These are phyloP conservation scores for Simplicillium aogashimaense DNA, from an alignment of 2,329 filamentous ascomycete genomes.

Conservation along the genomic window DNA sequence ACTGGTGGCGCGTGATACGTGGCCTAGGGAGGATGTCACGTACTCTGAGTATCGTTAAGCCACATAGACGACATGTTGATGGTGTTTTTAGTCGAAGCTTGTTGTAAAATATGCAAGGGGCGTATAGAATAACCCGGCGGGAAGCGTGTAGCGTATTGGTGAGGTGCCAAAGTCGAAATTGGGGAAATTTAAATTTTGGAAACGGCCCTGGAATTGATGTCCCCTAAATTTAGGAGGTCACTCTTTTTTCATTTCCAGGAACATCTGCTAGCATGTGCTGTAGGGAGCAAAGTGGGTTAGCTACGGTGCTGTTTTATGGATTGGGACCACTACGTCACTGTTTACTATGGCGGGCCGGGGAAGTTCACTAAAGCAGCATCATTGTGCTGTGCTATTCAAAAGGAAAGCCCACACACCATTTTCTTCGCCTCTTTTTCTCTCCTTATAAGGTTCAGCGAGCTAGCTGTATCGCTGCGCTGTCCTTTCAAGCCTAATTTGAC, in stretches of 20 bases:
- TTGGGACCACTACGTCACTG: neutral
- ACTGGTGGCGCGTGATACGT: slow-evolving; percentile 1
- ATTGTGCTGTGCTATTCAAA: neutral
- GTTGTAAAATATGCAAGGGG: neutral
- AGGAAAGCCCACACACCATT: neutral
- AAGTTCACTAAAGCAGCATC: neutral
- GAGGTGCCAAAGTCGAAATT: neutral
- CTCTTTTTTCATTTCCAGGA: neutral
- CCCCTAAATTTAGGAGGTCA: slow-evolving; percentile 4
- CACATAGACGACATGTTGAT: slow-evolving; percentile 78
- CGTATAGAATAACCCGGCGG: neutral
- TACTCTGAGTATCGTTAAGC: slow-evolving; percentile 93
- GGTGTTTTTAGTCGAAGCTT: neutral
- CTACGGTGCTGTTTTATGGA: no score
- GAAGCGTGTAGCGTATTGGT: neutral
- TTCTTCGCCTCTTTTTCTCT: neutral
- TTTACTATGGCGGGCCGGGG: neutral
- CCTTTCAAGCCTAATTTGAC: no score
- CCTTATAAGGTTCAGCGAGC: no score
- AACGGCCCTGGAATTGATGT: neutral
- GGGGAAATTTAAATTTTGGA: neutral
- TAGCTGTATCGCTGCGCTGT: no score
- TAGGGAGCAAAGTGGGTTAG: no score
- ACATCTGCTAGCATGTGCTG: no score
- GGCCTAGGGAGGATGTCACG: slow-evolving; percentile 22